Base-by-base conservation (phyloP, 1,284 basidiomycete species). In the Ustilago esculenta region DNA sequence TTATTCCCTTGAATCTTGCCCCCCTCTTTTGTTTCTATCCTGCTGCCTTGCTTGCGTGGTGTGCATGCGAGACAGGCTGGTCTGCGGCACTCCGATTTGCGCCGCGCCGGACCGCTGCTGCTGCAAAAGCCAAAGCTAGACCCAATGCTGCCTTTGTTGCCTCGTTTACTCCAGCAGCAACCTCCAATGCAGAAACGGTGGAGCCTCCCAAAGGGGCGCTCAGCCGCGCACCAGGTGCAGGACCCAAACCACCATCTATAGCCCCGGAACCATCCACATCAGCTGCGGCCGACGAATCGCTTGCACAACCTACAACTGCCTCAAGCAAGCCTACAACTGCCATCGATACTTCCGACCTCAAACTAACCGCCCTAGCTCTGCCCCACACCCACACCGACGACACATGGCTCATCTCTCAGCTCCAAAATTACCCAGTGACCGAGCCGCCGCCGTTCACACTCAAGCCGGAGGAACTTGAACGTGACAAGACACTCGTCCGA, bases 71-170 rank as follows among this genome's bases (percentile, higher is more conserved):
- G 11, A 29, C 33, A 70, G 67, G 53, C 21, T 77, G 76, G 76
- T 76, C 74, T n/a, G 65, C 74, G 27, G 60, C 76, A 8, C 58
- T 78, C 15, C 66, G 71, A 0, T 78, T 78, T 37, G 74, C 72
- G 10, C 76, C 76, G 2, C 54, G 75, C 5, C 41, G 52, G n/a
- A 61, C 52, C 27, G 50, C 55, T 10, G 41, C 55, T 9, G 25
- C 37, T 17, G 25, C 51, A 4, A 72, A 59, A 27, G 24, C 59
- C 5, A 68, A 72, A 18, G 20, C 67, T 7, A 36, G 53, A 17
- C 67, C 61, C 1, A 70, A 65, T 34, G 67, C 61, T 1, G 60
- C 61, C 1, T 65, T 70, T 21, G 57, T 70, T 11, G 51, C 67
- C 4, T 63, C 66, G 2, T 59, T 69, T 35, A 52, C 49, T 14